phyloP scores from a whole-genome alignment of 139 green algal species.

The Diplosphaera chodatii region DNA sequence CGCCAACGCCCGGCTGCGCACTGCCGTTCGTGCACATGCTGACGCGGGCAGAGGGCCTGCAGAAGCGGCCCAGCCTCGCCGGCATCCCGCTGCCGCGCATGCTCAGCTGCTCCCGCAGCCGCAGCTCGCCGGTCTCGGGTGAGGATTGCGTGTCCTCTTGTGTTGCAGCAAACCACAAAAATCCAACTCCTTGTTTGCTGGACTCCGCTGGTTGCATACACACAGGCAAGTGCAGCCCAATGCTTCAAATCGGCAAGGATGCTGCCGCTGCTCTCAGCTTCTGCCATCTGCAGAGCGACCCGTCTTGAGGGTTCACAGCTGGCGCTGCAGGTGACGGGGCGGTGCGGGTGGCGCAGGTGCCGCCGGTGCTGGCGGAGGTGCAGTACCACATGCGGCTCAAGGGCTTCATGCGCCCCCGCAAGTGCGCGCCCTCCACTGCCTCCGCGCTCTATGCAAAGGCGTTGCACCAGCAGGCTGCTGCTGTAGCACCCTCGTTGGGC shows the following conservation, averaged over 20 bases:
- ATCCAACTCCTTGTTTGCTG: too few relatives aligned
- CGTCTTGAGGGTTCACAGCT: too few relatives aligned
- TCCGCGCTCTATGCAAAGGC: too few relatives aligned
- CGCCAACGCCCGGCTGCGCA: constrained; percentile 1
- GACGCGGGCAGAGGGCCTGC: not conserved
- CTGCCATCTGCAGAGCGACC: too few relatives aligned
- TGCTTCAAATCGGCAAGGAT: too few relatives aligned
- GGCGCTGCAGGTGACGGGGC: not conserved
- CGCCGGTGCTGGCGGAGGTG: constrained; percentile 16
- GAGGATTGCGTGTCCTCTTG: too few relatives aligned
- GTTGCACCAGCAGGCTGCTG: not conserved
- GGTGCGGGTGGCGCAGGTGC: not conserved
- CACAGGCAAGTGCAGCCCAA: too few relatives aligned
- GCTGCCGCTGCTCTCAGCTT: too few relatives aligned
- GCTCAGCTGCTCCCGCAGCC: not conserved
- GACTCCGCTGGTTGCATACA: too few relatives aligned
- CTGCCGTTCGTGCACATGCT: not conserved
- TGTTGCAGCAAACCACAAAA: too few relatives aligned
- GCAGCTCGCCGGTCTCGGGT: not conserved
- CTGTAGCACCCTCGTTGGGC: too few relatives aligned
- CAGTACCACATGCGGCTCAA: constrained; percentile 32
- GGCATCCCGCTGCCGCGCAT: not conserved
- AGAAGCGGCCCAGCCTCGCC: not conserved
- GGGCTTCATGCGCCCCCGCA: constrained; percentile 47
- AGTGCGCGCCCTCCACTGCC: not conserved